These are phyloP conservation scores for Aquanectria penicillioides DNA, from an alignment of 2,329 filamentous ascomycete genomes.

Conservation along the genomic window DNA sequence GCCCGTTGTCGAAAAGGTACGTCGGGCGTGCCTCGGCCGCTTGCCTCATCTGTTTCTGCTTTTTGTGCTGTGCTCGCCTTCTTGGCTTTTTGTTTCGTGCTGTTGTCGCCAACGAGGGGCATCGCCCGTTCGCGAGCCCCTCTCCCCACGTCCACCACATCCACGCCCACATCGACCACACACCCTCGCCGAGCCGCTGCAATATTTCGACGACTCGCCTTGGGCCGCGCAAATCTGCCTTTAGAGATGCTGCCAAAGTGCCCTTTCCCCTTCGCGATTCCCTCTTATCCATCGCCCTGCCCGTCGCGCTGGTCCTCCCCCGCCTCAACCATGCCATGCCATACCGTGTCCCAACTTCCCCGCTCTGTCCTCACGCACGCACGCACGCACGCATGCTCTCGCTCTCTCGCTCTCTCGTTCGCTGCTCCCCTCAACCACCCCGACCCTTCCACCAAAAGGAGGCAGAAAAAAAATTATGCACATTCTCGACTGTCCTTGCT, in stretches of 20 bases:
- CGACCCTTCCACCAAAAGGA: conserved; percentile 28
- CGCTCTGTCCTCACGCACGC: conserved; percentile 20
- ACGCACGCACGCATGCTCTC: no score
- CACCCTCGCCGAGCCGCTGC: conserved; percentile 16
- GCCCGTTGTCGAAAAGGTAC: conserved; percentile 97
- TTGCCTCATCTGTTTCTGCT: conserved; percentile 2
- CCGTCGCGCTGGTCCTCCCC: background rate
- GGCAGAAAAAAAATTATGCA: conserved; percentile 7
- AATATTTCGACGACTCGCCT: background rate
- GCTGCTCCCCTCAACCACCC: conserved; percentile 16
- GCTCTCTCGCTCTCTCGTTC: no score
- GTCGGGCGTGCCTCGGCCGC: conserved; percentile 27
- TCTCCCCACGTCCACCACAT: conserved; percentile 26
- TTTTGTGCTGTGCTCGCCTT: conserved; percentile 5
- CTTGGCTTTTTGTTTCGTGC: conserved; percentile 14
- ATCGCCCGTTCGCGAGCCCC: conserved; percentile 37
- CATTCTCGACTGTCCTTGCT: conserved; percentile 37
- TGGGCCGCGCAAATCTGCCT: conserved; percentile 20
- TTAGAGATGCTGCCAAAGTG: conserved; percentile 11
- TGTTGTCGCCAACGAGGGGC: conserved; percentile 35
- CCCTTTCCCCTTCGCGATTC: background rate
- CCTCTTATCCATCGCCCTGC: background rate
- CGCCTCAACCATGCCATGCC: background rate
- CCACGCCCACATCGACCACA: conserved; percentile 1
- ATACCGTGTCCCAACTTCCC: conserved; percentile 17